Evolutionary conservation across 1,139 yeast genomes (phyloP).

Genomic region (Kodamaea sp.): DNA sequence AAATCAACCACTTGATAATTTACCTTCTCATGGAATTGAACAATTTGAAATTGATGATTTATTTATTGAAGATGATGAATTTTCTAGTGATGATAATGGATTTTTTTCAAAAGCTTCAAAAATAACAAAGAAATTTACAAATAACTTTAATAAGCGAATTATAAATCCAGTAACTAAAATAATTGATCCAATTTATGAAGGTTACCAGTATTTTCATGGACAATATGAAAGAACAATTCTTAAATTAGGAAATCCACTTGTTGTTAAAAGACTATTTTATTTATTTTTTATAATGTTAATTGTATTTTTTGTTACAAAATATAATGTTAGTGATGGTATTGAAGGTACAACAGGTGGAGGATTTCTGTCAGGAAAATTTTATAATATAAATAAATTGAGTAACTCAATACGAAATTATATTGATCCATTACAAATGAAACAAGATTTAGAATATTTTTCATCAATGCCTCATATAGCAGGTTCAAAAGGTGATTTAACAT

Average conservation of each 20-base stretch:
- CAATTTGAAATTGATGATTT: conserved; percentile 44
- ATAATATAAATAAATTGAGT: conserved; percentile 51
- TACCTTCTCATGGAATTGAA: conserved; percentile 21
- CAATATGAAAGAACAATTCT: conserved; percentile 57
- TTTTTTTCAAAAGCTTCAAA: conserved; percentile 29
- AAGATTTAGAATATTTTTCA: conserved; percentile 69
- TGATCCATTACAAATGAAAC: conserved; percentile 58
- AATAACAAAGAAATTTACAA: conserved; percentile 32
- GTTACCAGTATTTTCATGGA: conserved; percentile 42
- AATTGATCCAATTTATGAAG: conserved; percentile 67
- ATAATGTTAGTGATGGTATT: conserved; percentile 49
- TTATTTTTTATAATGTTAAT: conserved; percentile 58
- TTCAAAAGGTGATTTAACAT: conserved; percentile 73
- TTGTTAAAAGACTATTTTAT: conserved; percentile 72
- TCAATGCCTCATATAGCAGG: conserved; percentile 88
- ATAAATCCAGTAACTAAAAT: conserved; percentile 53
- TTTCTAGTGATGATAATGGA: conserved; percentile 18
- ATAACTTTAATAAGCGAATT: conserved; percentile 41
- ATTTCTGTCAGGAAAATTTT: conserved; percentile 57
- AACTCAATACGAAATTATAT: conserved; percentile 49
- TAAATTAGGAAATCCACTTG: conserved; percentile 78
- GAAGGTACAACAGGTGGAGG: conserved; percentile 41
- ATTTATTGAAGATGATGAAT: conserved; percentile 15
- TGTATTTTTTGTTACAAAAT: conserved; percentile 54
- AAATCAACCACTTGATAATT: not conserved